Percentiles rank a stretch among this genome's conserved stretches.
Evolutionary conservation across 179 eudicot genomes (phyloP).

Genomic region (Nepenthes alata): DNA sequence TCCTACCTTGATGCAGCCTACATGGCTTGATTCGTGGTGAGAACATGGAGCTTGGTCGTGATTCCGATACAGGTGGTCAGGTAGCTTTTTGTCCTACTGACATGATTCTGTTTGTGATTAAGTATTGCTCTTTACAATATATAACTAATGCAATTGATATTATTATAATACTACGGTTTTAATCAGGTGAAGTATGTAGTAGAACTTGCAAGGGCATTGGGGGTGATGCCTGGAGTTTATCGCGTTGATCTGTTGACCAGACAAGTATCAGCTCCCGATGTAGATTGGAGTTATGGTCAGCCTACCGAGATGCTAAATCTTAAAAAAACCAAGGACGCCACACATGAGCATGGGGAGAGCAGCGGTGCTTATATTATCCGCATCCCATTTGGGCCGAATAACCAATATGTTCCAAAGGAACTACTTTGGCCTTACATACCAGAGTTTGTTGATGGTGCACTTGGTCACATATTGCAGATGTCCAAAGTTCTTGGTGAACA

Average conservation of each 20-base stretch:
- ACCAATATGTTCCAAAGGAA: constrained; percentile 78
- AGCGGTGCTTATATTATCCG: constrained; percentile 94
- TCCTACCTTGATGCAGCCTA: constrained; percentile 36
- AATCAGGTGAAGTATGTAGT: constrained; percentile 92
- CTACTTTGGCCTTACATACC: constrained; percentile 85
- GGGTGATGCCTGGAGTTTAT: constrained; percentile 93
- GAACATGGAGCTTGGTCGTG: constrained; percentile 69
- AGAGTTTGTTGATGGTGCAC: constrained; percentile 98
- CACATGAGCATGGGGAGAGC: constrained; percentile 70
- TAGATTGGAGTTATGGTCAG: constrained; percentile 83
- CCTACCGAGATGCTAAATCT: constrained; percentile 81
- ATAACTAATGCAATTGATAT: neutral
- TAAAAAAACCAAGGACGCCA: constrained; percentile 24
- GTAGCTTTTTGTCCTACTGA: constrained; percentile 14
- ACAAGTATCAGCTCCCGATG: constrained; percentile 81
- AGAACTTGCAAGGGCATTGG: constrained; percentile 95
- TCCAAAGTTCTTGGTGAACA: constrained; percentile 90
- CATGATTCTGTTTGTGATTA: neutral
- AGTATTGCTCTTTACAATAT: too few species aligned
- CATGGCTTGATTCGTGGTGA: constrained; percentile 72
- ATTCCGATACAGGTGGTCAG: constrained; percentile 80
- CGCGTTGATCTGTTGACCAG: constrained; percentile 93
- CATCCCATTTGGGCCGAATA: constrained; percentile 88
- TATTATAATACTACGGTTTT: neutral
- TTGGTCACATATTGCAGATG: constrained; percentile 72